Percentiles rank a stretch among this genome's conserved stretches.
These are phyloP conservation scores for Pyrenula massariospora DNA, from an alignment of 495 filamentous ascomycete genomes.

Conservation along the genomic window DNA sequence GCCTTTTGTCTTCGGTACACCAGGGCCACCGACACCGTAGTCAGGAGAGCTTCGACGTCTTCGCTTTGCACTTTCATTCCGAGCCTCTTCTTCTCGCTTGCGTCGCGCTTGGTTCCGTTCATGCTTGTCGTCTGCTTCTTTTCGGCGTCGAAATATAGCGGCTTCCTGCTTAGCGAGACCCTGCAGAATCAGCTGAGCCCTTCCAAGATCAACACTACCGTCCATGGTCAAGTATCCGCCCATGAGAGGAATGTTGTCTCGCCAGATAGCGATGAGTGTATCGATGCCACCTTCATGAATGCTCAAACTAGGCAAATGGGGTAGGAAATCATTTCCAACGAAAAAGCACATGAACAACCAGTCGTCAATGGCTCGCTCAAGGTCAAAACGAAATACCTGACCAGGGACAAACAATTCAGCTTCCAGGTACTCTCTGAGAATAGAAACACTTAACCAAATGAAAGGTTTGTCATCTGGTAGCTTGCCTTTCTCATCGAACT, in stretches of 20 bases:
- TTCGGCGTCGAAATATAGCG: constrained; percentile 78
- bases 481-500: constrained; percentile 75
- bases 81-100: constrained; percentile 51
- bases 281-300: constrained; percentile 97
- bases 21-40: constrained; percentile 21
- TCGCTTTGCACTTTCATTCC: constrained; percentile 34
- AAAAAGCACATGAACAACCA: constrained; percentile 99
- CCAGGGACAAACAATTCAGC: constrained; percentile 74
- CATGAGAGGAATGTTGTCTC: constrained; percentile 83
- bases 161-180: constrained; percentile 92
- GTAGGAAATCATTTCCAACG: constrained; percentile 97
- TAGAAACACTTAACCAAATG: constrained; percentile 92
- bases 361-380: constrained; percentile 95
- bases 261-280: constrained; percentile 89
- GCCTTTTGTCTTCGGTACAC: constrained; percentile 30
- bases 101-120: constrained; percentile 68
- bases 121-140: constrained; percentile 69
- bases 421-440: constrained; percentile 87
- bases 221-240: constrained; percentile 92
- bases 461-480: constrained; percentile 68
- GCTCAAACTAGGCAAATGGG: constrained; percentile 90
- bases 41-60: constrained; percentile 32
- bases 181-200: constrained; percentile 77
- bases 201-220: constrained; percentile 76
- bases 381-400: constrained; percentile 71